phyloP scores from a whole-genome alignment of 2,329 filamentous ascomycete species.

The Zymoseptoria pseudotritici region DNA sequence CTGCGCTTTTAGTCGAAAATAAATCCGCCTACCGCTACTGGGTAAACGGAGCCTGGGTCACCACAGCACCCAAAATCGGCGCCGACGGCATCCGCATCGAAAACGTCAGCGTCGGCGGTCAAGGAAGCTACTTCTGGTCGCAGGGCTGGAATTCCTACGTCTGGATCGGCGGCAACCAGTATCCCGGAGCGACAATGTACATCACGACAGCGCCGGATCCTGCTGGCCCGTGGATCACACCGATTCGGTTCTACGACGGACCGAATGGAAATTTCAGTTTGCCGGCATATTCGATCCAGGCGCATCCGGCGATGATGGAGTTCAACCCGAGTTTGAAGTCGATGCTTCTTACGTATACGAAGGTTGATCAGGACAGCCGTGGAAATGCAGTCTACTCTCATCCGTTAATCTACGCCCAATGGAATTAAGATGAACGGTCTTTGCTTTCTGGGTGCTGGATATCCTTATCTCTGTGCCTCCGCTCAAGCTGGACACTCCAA shows the following conservation, averaged over 20 bases:
- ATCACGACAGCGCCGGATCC: constrained; percentile 19
- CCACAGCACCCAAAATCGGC: neutral
- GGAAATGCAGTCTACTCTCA: neutral
- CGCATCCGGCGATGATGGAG: constrained; percentile 1
- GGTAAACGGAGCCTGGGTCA: constrained; percentile 3
- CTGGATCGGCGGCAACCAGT: constrained; percentile 16
- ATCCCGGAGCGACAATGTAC: constrained; percentile 7
- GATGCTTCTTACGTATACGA: constrained; percentile 7
- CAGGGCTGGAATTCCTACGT: constrained; percentile 16
- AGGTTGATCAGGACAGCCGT: neutral
- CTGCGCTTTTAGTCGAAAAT: neutral
- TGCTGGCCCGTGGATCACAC: constrained; percentile 18
- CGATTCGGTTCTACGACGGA: constrained; percentile 3
- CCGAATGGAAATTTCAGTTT: constrained; percentile 2
- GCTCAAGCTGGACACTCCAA: neutral
- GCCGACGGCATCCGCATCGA: constrained; percentile 7
- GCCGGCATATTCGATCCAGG: constrained; percentile 4
- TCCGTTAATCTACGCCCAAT: neutral
- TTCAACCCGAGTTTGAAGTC: neutral
- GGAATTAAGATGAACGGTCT: too few species aligned
- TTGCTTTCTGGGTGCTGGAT: too few species aligned
- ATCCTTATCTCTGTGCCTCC: too few species aligned
- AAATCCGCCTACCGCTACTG: constrained; percentile 3
- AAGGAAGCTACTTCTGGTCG: constrained; percentile 20
- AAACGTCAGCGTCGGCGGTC: constrained; percentile 17